Percentiles rank a stretch among this genome's conserved stretches.
Conservation (phyloP, 2,329 filamentous ascomycete species). For the Sphaceloma murrayae region DNA sequence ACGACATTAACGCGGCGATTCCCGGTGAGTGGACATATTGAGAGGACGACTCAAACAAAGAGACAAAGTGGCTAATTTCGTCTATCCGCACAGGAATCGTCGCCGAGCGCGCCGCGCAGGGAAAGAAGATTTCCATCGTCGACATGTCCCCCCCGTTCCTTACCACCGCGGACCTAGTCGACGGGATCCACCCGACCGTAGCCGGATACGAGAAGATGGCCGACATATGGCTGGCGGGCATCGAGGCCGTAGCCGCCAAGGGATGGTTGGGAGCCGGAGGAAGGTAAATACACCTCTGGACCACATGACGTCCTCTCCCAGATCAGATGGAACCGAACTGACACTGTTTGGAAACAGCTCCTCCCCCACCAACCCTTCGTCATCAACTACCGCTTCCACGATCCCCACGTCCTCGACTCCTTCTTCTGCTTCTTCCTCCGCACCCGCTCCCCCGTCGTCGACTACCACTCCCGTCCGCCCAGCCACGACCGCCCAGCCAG, state of each 20-base stretch:
- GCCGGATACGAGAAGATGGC: conserved; percentile 9
- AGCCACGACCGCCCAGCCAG: not conserved
- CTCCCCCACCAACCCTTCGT: not conserved
- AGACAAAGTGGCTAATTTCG: too few species aligned
- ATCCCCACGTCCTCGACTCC: too few species aligned
- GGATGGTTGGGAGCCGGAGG: conserved; percentile 1
- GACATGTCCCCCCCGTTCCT: conserved; percentile 7
- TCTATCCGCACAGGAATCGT: too few species aligned
- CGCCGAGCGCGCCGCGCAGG: conserved; percentile 1
- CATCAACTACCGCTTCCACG: not conserved
- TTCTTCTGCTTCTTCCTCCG: too few species aligned
- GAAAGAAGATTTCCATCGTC: conserved; percentile 7
- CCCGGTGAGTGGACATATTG: not conserved
- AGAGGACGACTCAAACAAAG: too few species aligned
- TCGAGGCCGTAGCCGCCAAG: not conserved
- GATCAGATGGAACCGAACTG: not conserved
- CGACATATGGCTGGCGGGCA: conserved; percentile 6
- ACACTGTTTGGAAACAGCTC: too few species aligned
- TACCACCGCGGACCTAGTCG: conserved; percentile 9
- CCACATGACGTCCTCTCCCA: too few species aligned
- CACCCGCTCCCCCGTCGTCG: not conserved
- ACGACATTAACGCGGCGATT: conserved; percentile 13
- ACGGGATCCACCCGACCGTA: conserved; percentile 11
- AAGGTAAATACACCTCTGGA: too few species aligned
- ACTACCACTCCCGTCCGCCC: not conserved